Evolutionary conservation across 345 rosid genomes (phyloP).

Genomic region (Eucalyptus sp.): DNA sequence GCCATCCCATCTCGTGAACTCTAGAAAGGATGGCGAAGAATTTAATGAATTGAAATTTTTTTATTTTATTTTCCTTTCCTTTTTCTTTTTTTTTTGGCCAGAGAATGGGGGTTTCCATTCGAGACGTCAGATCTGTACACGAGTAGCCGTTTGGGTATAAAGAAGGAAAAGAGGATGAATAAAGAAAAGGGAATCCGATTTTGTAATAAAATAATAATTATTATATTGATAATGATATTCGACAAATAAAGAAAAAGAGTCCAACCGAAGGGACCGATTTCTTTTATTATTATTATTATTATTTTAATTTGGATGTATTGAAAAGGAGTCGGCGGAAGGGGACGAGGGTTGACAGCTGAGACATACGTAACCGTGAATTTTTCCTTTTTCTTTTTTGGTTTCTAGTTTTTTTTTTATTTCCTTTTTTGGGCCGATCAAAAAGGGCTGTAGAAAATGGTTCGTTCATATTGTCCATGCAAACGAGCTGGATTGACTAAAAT

Average conservation of each 20-base stretch:
- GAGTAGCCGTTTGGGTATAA: background rate
- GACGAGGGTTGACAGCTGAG: slow-evolving; percentile 21
- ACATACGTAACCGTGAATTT: background rate
- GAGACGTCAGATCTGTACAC: background rate
- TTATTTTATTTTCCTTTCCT: too few species aligned
- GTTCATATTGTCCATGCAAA: background rate
- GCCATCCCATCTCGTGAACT: background rate
- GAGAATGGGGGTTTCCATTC: background rate
- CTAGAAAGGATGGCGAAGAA: background rate
- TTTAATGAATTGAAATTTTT: background rate
- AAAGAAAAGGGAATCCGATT: background rate
- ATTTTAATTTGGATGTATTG: background rate
- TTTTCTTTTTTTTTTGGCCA: background rate
- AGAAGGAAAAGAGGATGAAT: background rate
- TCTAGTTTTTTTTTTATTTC: background rate
- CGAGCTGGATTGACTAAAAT: background rate
- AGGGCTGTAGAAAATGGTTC: background rate
- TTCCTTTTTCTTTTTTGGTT: slow-evolving; percentile 20
- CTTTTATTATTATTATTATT: background rate
- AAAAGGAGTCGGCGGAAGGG: slow-evolving; percentile 23
- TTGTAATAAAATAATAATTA: background rate
- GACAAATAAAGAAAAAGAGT: background rate
- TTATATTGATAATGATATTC: background rate
- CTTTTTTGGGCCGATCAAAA: background rate
- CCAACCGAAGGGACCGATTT: background rate